Evolutionary conservation across 352 stramenopile species (phyloP).

Genomic region (Bremia lactucae): DNA sequence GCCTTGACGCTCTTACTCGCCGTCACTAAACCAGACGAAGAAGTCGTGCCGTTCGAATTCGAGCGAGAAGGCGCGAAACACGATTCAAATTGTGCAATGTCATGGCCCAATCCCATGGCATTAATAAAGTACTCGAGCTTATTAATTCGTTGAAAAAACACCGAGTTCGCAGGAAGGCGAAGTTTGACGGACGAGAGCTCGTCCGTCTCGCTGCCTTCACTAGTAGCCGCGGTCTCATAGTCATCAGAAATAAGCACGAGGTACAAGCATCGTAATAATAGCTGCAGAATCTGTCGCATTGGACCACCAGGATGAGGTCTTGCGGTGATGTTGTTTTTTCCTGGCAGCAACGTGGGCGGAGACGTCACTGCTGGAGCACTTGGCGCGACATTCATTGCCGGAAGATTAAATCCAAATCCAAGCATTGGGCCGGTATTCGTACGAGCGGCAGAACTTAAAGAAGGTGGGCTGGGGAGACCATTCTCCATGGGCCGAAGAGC

Average conservation of each 20-base stretch:
- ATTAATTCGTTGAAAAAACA: conserved; percentile 69
- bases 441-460: conserved; percentile 16
- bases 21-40: conserved; percentile 35
- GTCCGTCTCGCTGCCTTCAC: conserved; percentile 18
- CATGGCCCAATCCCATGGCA: conserved; percentile 58
- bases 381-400: conserved; percentile 19
- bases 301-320: conserved; percentile 62
- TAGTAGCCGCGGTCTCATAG: conserved; percentile 8
- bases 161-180: conserved; percentile 36
- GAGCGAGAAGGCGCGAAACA: conserved; percentile 53
- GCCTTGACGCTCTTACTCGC: conserved; percentile 50
- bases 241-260: conserved; percentile 52
- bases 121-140: conserved; percentile 84
- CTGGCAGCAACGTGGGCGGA: conserved; percentile 8
- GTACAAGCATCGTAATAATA: conserved; percentile 67
- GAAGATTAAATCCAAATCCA: conserved; percentile 49
- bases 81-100: conserved; percentile 61
- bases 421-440: conserved; percentile 25
- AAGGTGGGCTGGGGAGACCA: conserved; percentile 39
- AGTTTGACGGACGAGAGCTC: conserved; percentile 24
- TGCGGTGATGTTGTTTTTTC: conserved; percentile 36
- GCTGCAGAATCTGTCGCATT: conserved; percentile 74
- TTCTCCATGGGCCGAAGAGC: conserved; percentile 14
- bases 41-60: conserved; percentile 29
- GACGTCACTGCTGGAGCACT: conserved; percentile 8